Base-by-base conservation (phyloP, 306 rosid genomes). In the Crotalaria pallida region DNA sequence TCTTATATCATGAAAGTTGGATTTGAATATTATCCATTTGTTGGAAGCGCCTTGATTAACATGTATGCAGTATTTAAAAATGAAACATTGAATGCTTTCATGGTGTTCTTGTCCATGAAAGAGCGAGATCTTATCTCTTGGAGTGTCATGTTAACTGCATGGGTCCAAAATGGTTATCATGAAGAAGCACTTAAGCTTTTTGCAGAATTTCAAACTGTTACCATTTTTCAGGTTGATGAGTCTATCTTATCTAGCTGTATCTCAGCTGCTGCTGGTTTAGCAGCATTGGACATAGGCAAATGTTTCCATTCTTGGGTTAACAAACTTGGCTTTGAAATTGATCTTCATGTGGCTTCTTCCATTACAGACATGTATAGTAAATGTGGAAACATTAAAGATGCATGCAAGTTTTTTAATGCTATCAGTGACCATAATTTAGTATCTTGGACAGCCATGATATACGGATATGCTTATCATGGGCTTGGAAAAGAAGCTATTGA, bases 391-490 rank as follows among this genome's bases (percentile, higher is more conserved):
- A 65, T 82, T 63, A 65, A 78, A 34, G 86, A 82, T 49, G 83
- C 86, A 10, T 19, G 59, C 64, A 72, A 36, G 45, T 74, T 58
- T 56, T 82, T 82, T 69, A 59, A 69, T 69, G 60, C 79, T 33
- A 74, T 59, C 38, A 55, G 65, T 22, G 57, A 69, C 63, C 80
- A 74, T 63, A 82, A 82, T 70, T 44, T 78, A 58, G 81, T 82
- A 38, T 74, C 78, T 61, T 82, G 78, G 83, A 82, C 86, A n/a
- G 51, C 86, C 26, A 74, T 82, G 86, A 78, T 82, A 65, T 82
- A 79, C 50, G 83, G 83, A 15, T 78, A 82, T 51, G 86, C 86
- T 69, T 78, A 69, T 74, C 68, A 82, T 40, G 86, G 86, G 59
- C 78, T 74, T 58, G 86, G 80, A 2, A 69, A 56, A 48, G 86